Conservation (phyloP, 2,329 filamentous ascomycete genomes). For the Colletotrichum cordylinicola region DNA sequence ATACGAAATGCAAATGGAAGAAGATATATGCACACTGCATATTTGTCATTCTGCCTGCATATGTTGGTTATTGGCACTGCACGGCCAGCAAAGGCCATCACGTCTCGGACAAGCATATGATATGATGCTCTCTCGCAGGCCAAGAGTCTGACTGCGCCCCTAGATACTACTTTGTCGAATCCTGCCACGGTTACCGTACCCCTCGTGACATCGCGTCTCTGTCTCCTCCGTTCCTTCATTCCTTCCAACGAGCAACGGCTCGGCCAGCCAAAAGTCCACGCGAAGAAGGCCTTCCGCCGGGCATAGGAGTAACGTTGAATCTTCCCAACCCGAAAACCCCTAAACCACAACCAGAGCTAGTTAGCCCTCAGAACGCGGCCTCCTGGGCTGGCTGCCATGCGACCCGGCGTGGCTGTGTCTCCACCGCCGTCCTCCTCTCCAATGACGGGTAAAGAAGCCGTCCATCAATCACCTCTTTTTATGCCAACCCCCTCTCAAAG, state of each 20-base stretch:
- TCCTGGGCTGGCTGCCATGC: not conserved
- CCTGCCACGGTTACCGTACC: not conserved
- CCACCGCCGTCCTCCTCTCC: not conserved
- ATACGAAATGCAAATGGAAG: not conserved
- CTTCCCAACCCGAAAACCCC: not conserved
- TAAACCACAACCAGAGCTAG: not conserved
- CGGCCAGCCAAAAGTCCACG: not conserved
- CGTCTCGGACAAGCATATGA: not conserved
- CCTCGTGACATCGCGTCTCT: not conserved
- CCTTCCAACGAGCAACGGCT: not conserved
- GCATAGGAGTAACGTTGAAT: not conserved
- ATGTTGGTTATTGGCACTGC: not conserved
- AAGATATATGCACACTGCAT: not conserved
- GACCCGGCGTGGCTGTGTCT: not conserved
- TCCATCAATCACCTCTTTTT: not conserved
- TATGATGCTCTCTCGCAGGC: not conserved
- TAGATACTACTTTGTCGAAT: not conserved
- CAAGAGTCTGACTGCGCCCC: not conserved
- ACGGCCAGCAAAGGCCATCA: not conserved
- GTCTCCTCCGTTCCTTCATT: not conserved
- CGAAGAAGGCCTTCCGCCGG: not conserved
- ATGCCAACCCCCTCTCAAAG: not conserved
- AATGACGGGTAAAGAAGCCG: not conserved
- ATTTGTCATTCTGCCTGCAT: not conserved
- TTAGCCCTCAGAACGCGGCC: not conserved